These are phyloP conservation scores for Wickerhamiella brachini DNA, from an alignment of 805 yeast species.

Conservation along the genomic window DNA sequence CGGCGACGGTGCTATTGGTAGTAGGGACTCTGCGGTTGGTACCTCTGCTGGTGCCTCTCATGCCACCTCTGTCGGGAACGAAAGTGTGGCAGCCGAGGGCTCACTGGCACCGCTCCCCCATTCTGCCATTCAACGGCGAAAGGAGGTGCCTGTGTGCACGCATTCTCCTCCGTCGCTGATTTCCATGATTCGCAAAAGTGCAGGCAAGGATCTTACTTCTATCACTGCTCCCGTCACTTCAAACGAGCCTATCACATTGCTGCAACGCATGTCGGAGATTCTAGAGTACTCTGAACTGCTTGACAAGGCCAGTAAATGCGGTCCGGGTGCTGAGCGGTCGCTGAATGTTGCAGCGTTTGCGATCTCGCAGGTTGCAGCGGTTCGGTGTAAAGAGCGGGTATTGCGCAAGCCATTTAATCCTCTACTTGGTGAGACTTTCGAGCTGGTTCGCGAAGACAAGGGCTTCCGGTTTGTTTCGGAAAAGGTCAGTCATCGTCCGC, in stretches of 20 bases:
- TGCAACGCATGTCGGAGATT: constrained; percentile 68
- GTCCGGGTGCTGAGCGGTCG: constrained; percentile 37
- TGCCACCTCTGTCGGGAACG: no score
- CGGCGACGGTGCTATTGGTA: no score
- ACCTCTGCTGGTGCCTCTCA: no score
- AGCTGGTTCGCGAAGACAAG: constrained; percentile 70
- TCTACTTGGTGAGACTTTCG: constrained; percentile 83
- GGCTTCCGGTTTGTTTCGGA: constrained; percentile 68
- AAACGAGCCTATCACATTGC: constrained; percentile 78
- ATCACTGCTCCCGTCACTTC: constrained; percentile 89
- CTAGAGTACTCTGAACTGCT: constrained; percentile 64
- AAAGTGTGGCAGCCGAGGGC: not conserved
- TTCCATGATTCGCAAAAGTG: constrained; percentile 70
- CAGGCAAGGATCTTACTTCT: constrained; percentile 77
- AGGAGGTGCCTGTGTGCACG: constrained; percentile 39
- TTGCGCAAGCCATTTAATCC: constrained; percentile 91
- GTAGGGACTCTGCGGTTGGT: no score
- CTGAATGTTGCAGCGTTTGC: constrained; percentile 73
- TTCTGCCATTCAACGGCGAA: constrained; percentile 36
- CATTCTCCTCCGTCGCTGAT: constrained; percentile 72
- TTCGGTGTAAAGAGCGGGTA: constrained; percentile 61
- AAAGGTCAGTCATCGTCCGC: constrained; percentile 81
- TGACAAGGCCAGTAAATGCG: constrained; percentile 41
- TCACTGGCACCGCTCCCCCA: constrained; percentile 49
- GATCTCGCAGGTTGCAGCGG: constrained; percentile 53